phyloP scores from a whole-genome alignment of 2,329 filamentous ascomycete species.

The Alternaria sp. region DNA sequence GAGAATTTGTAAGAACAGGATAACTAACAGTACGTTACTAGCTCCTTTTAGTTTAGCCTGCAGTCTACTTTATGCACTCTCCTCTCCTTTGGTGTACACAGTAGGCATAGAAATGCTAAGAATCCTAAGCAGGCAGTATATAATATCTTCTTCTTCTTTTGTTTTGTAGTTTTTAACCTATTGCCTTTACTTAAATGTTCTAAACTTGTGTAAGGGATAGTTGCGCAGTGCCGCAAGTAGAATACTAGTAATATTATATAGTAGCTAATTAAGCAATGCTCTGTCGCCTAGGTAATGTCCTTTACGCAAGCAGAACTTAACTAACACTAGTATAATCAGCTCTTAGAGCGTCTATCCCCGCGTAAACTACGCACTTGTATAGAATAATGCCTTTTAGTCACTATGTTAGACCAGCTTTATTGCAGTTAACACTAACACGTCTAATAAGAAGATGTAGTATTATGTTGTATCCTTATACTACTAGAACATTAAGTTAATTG shows the following conservation, averaged over 20 bases:
- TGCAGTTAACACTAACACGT: conserved; percentile 23
- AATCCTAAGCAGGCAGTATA: conserved; percentile 38
- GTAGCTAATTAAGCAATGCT: conserved; percentile 19
- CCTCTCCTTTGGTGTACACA: conserved; percentile 32
- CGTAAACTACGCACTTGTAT: conserved; percentile 18
- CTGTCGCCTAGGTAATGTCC: conserved; percentile 24
- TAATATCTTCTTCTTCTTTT: background rate
- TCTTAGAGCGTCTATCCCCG: background rate
- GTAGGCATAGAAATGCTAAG: conserved; percentile 30
- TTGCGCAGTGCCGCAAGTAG: conserved; percentile 24
- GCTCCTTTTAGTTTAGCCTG: conserved; percentile 23
- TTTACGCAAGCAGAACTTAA: conserved; percentile 29
- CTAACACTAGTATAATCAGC: conserved; percentile 22
- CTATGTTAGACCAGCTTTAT: conserved; percentile 7
- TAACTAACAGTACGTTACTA: conserved; percentile 27
- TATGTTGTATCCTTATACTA: conserved; percentile 28
- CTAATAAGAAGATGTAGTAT: conserved; percentile 33
- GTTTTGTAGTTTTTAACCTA: no score
- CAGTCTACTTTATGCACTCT: conserved; percentile 25
- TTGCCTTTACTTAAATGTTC: no score
- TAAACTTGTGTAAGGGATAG: conserved; percentile 10
- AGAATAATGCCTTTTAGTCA: conserved; percentile 26
- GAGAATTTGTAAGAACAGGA: conserved; percentile 40
- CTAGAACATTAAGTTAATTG: conserved; percentile 20
- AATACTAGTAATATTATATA: conserved; percentile 28